Evolutionary conservation across 1,284 basidiomycete species (phyloP), one percentile per base, ranked within the genome.

Genomic region (Melampsora abietis-canadensis): DNA sequence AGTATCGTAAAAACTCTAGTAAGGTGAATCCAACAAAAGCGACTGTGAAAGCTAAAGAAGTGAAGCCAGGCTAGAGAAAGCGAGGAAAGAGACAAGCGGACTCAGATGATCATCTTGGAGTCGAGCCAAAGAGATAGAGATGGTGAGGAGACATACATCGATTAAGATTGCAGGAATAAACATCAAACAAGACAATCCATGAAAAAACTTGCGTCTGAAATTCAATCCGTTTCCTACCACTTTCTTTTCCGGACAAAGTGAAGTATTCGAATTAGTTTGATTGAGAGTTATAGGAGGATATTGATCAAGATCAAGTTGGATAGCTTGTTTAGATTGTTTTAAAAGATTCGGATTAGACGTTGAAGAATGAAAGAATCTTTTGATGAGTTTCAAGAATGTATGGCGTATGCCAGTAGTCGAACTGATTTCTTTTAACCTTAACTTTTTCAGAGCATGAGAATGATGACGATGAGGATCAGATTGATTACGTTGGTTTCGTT

Each of bases 161-260:
- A 92, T 83, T 0, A 89, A 90, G 68, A 98, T 89, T 0, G 94
- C 94, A 4, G 96, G 96, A 57, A 96, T 84, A 81, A 98, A 98
- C 90, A 98, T 94, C 47, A 92, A 85, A 66, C 98, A 93, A 0
- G 95, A 93, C 46, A 98, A 85, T 17, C 88, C 92, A 84, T 99
- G 96, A 84, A 99, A 99, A 83, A 91, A 97, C 83, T 99, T 99
- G 74, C 96, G 86, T 70, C 95, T 86, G n/a, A 92, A 92, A 81
- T 99, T 98, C 77, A 98, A 60, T 8, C 51, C 61, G 17, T 34
- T 46, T 61, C 21, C 24, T 2, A 61, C 51, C 0, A 21, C 51
- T 54, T 44, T 44, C 40, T 44, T 44, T 44, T 44, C 40, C 10
- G 12, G 77, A 77, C 24, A 97, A 87, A 37, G 6, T 10, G 34